Base-by-base conservation (phyloP, 2,329 filamentous ascomycete genomes). In the Diplodia intermedia region DNA sequence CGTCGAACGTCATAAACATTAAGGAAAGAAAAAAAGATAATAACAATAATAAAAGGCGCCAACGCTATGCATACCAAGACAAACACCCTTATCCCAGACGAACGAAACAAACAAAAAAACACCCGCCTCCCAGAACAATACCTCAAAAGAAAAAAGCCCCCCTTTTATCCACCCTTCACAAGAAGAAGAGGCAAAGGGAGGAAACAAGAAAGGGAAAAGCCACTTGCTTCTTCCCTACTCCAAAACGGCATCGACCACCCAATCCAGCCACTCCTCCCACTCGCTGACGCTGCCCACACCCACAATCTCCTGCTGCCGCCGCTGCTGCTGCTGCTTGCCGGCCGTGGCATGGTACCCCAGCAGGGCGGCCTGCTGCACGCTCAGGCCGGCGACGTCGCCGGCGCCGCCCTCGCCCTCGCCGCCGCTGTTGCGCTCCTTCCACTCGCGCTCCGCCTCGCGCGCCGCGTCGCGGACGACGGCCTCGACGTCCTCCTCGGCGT, bases 401-500 rank as follows among this genome's bases (percentile, higher is more conserved):
- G 33, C 43, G 11, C 31, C 31, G 31, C 31, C 31, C 31, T 8
- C 31, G 7, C 9, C 33, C 9, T 36, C 33, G 11, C 76, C 74
- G 65, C 15, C 67, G 26, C 43, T 47, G 40, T 83, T 79, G 40
- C 71, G 71, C 56, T 80, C 81, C 76, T 81, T 78, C 83, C 83
- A 85, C 57, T 78, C 78, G 67, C 72, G 73, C 72, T 84, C 83
- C 0, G 83, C 83, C 47, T 38, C 47, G 62, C 67, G 73, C 20
- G 74, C 79, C 26, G 83, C 83, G 53, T 74, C 70, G 56, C 76
- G 73, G 3, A 84, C 75, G 3, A 79, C 79, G 33, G 71, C 73
- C 49, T 81, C 82, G 71, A 84, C 82, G 69, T 84, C 81, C 72
- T 84, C 82, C 4, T 81, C 79, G 1, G 79, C 75, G 72, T 85